A percentile compares a stretch with the other conserved stretches of the same genome.
Evolutionary conservation across 2,329 filamentous ascomycete species (phyloP).

Genomic region (Ascocoryne sarcoides): DNA sequence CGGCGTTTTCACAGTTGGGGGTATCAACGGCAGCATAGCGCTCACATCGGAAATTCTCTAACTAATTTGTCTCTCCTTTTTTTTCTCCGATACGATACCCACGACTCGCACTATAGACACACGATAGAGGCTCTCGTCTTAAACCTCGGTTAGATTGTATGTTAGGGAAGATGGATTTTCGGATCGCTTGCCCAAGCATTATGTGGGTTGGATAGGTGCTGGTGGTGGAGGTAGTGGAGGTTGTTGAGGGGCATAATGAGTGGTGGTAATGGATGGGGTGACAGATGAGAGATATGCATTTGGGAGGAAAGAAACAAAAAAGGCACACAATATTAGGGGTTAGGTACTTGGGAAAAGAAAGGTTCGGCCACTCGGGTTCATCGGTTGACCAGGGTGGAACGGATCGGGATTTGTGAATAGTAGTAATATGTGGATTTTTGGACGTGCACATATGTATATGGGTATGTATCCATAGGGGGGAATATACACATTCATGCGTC

Average conservation of each 20-base stretch:
- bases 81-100: constrained; percentile 5
- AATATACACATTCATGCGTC: too few species aligned
- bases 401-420: too few species aligned
- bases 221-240: background rate
- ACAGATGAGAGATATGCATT: background rate
- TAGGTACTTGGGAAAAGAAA: too few species aligned
- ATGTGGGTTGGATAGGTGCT: background rate
- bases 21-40: constrained; percentile 2
- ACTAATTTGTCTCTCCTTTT: constrained; percentile 24
- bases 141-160: background rate
- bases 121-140: background rate
- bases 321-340: too few species aligned
- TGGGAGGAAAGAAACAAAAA: too few species aligned
- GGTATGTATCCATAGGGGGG: too few species aligned
- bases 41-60: constrained; percentile 7
- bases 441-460: too few species aligned
- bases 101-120: background rate
- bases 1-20: constrained; percentile 2
- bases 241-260: background rate
- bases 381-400: too few species aligned
- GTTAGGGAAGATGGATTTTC: background rate
- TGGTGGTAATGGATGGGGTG: background rate
- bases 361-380: too few species aligned
- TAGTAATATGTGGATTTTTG: too few species aligned
- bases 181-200: background rate